Conservation (phyloP, 441 rosid genomes). For the Bruguiera hainesii region DNA sequence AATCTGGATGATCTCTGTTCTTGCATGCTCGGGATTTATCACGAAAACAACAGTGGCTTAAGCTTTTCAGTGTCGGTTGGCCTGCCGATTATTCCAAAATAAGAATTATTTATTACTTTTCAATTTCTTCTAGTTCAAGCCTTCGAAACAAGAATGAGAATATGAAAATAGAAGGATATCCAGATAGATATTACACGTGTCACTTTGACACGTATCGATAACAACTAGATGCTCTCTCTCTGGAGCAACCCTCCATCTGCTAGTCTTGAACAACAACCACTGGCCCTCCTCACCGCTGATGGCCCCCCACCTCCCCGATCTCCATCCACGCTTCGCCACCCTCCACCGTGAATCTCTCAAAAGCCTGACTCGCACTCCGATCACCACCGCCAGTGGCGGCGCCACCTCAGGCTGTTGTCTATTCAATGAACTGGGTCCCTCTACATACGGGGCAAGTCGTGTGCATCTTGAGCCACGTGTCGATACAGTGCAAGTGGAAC, state of each 20-base stretch:
- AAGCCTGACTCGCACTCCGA: background rate
- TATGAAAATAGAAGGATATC: no score
- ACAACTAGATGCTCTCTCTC: conserved; percentile 30
- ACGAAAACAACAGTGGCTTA: no score
- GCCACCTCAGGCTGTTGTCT: background rate
- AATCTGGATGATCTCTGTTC: no score
- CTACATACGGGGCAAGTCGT: conserved; percentile 86
- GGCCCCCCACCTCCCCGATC: conserved; percentile 10
- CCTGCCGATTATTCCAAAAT: no score
- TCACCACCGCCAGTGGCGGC: background rate
- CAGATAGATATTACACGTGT: no score
- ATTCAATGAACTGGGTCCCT: conserved; percentile 33
- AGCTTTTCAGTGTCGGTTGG: no score
- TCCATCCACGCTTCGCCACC: conserved; percentile 16
- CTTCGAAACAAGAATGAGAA: no score
- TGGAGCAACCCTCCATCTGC: conserved; percentile 10
- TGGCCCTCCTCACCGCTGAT: conserved; percentile 18
- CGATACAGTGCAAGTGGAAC: conserved; percentile 74
- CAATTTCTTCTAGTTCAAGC: no score
- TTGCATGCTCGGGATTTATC: no score
- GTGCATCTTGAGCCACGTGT: conserved; percentile 83
- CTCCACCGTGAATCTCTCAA: conserved; percentile 19
- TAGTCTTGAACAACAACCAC: conserved; percentile 27
- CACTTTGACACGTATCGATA: conserved; percentile 7
- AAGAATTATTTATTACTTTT: no score